Conservation (phyloP, 805 yeast species). For the Lachancea fermentati region DNA sequence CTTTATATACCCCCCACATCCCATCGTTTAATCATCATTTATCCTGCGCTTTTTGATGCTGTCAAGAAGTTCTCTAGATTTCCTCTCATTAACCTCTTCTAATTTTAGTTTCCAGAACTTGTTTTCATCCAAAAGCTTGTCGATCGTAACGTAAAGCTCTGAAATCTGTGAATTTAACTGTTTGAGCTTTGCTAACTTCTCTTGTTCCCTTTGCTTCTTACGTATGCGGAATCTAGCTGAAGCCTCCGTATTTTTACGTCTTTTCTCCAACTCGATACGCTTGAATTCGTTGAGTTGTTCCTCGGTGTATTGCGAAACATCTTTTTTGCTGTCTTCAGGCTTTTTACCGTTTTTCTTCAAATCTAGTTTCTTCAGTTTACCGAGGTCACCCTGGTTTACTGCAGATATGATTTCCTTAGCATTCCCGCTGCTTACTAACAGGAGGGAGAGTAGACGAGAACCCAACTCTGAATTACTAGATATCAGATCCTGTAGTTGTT, state of each 20-base stretch:
- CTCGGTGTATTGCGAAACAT: slow-evolving; percentile 3
- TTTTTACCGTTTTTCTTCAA: not conserved
- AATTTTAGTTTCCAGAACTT: slow-evolving; percentile 27
- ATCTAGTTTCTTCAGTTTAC: slow-evolving; percentile 7
- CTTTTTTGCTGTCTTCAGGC: not conserved
- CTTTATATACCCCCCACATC: not conserved
- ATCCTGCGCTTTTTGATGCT: slow-evolving; percentile 21
- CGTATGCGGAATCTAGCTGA: slow-evolving; percentile 82
- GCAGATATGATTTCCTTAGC: slow-evolving; percentile 27
- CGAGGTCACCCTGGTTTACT: slow-evolving; percentile 19
- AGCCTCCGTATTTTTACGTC: slow-evolving; percentile 89
- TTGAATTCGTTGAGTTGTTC: slow-evolving; percentile 6
- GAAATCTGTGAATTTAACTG: slow-evolving; percentile 19
- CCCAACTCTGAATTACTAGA: slow-evolving; percentile 28
- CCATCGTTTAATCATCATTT: not conserved
- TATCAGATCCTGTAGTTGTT: slow-evolving; percentile 21
- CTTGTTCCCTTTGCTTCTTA: slow-evolving; percentile 23
- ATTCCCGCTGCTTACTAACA: slow-evolving; percentile 28
- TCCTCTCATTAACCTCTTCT: slow-evolving; percentile 24
- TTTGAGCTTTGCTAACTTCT: slow-evolving; percentile 18
- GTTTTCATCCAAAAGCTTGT: slow-evolving; percentile 24
- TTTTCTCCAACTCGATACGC: slow-evolving; percentile 48
- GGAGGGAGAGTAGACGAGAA: slow-evolving; percentile 25
- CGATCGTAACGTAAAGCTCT: slow-evolving; percentile 20
- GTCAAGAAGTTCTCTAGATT: slow-evolving; percentile 23